A percentile compares a stretch with the other conserved stretches of the same genome.
These are phyloP conservation scores for Trichoderma asperelloides DNA, from an alignment of 495 filamentous ascomycete genomes.

Conservation along the genomic window DNA sequence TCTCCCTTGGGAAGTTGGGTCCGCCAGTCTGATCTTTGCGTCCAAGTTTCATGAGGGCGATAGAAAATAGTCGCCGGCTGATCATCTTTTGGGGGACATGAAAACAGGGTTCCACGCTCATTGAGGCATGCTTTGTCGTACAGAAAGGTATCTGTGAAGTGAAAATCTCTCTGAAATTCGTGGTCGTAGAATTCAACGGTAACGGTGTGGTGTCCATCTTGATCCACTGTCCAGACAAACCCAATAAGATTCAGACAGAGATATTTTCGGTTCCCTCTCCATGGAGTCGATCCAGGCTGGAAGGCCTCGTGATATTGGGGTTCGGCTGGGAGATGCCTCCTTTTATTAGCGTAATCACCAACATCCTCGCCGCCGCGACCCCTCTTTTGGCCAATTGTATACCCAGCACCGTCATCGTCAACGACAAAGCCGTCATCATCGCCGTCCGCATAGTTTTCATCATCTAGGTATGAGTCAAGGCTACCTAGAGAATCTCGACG, in stretches of 20 bases:
- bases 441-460: conserved; percentile 52
- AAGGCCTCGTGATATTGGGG: conserved; percentile 74
- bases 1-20: conserved; percentile 76
- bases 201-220: conserved; percentile 88
- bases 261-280: conserved; percentile 88
- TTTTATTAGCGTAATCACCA: conserved; percentile 31
- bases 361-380: conserved; percentile 33
- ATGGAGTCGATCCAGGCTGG: conserved; percentile 90
- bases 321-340: conserved; percentile 40
- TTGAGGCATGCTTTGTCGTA: conserved; percentile 93
- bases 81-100: conserved; percentile 61
- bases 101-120: conserved; percentile 80
- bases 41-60: conserved; percentile 95
- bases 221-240: conserved; percentile 93
- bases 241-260: conserved; percentile 88
- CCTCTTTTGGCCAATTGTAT: conserved; percentile 65
- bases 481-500: conserved; percentile 35
- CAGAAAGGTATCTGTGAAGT: conserved; percentile 90
- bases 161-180: conserved; percentile 83
- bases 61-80: conserved; percentile 84
- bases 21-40: conserved; percentile 80
- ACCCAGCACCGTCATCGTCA: conserved; percentile 93
- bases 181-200: conserved; percentile 97
- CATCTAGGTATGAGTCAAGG: conserved; percentile 46
- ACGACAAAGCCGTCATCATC: conserved; percentile 72